These are phyloP conservation scores for Diplotaxis tenuifolia DNA, from an alignment of 345 rosid genomes.

Conservation along the genomic window DNA sequence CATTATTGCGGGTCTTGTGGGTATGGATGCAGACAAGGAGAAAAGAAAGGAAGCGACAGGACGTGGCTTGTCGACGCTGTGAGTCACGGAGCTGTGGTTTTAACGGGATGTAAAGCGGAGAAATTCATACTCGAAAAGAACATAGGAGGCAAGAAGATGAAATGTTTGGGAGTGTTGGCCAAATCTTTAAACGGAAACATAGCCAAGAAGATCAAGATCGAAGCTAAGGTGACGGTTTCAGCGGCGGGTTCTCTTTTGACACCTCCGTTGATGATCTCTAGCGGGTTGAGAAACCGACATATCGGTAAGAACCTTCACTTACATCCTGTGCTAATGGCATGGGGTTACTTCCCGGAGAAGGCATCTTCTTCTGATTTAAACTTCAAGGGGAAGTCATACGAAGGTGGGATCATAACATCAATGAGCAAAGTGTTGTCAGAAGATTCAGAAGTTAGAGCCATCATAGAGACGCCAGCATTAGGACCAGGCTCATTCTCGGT, in stretches of 20 bases:
- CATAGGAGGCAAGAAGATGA: constrained; percentile 42
- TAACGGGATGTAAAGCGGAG: constrained; percentile 86
- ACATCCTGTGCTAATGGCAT: constrained; percentile 76
- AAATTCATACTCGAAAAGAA: constrained; percentile 46
- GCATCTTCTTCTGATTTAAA: constrained; percentile 27
- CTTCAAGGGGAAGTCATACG: constrained; percentile 46
- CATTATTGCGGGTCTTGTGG: constrained; percentile 90
- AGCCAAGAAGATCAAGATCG: constrained; percentile 49
- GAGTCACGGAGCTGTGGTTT: constrained; percentile 57
- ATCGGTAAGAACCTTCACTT: constrained; percentile 79
- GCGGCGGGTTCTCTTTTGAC: constrained; percentile 80
- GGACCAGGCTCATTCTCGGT: constrained; percentile 49
- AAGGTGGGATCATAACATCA: constrained; percentile 70
- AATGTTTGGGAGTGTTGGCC: constrained; percentile 70
- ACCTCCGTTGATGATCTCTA: constrained; percentile 75
- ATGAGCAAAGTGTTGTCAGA: constrained; percentile 44
- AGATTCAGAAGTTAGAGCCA: constrained; percentile 45
- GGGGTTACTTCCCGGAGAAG: constrained; percentile 94
- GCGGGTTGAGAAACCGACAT: constrained; percentile 68
- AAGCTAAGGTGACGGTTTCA: constrained; percentile 73
- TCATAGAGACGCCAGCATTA: constrained; percentile 55
- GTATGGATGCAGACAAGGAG: constrained; percentile 76
- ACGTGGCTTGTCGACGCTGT: constrained; percentile 92
- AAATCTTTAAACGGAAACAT: constrained; percentile 43
- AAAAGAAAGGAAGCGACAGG: constrained; percentile 72